Evolutionary conservation across 1,139 yeast genomes (phyloP), one percentile per base, ranked within the genome.

Genomic region (Blastobotrys aristatus): DNA sequence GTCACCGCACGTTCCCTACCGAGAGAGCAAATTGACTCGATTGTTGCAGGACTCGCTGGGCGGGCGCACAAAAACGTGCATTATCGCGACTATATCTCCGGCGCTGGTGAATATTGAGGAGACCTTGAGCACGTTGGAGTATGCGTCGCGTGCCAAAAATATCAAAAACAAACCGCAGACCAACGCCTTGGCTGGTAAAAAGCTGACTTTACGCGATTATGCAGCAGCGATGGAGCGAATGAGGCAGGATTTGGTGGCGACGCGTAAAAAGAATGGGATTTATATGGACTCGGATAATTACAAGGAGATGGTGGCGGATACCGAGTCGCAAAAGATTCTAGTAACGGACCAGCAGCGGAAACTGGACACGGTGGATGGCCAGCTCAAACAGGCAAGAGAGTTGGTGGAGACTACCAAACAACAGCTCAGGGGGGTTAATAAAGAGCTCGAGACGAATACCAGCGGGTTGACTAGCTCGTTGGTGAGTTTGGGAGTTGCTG

Each of bases 81-180:
- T 87, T 51, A 81, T 87, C 33, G 95, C 95, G 30, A 86, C 95
- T 1, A 75, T 89, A 3, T 83, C 95, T 2, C 96, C 95, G 0
- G 88, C 92, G 1, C 74, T 75, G 57, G 75, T 79, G 22, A 84
- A 84, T 47, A 61, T 80, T 39, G 95, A 86, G 36, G 95, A 88
- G 64, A 86, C 96, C 0, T 65, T 81, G 18, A 85, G 92, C 46
- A 88, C 96, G 0, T 70, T 89, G 49, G 94, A 86, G 55, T 89
- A 88, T 63, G 96, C 96, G 1, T 77, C 80, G 48, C 79, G 88
- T 48, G 96, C 70, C 18, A 86, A 85, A 57, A 82, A 79, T 50
- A 86, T 88, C 54, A 80, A 78, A 58, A 88, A 88, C 62, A 74
- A 78, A 43, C 90, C 92, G 46, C 90, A 82, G 59, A 75, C 70